Conservation (phyloP, 257 asterid genomes). For the Avicennia marina region DNA sequence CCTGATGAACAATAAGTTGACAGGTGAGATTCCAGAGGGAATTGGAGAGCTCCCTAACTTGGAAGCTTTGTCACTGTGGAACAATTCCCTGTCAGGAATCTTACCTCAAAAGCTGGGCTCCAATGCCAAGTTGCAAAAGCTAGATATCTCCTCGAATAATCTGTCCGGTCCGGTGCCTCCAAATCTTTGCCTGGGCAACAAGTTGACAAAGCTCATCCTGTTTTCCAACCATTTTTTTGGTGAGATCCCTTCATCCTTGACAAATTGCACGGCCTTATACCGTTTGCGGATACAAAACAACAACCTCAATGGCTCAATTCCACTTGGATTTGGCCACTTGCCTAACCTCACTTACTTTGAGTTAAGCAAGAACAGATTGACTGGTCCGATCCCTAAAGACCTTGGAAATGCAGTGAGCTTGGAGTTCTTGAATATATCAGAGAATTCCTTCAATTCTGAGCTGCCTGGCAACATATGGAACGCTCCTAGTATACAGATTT, state of each 20-base stretch:
- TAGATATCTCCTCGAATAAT: conserved; percentile 75
- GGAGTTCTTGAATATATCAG: conserved; percentile 59
- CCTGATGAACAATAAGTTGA: conserved; percentile 60
- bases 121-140: conserved; percentile 47
- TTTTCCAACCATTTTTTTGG: conserved; percentile 68
- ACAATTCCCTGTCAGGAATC: conserved; percentile 74
- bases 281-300: conserved; percentile 72
- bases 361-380: conserved; percentile 53
- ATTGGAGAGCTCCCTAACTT: conserved; percentile 71
- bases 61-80: conserved; percentile 59
- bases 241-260: conserved; percentile 53
- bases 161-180: conserved; percentile 75
- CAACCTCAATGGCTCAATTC: conserved; percentile 74
- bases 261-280: conserved; percentile 55
- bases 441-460: conserved; percentile 44
- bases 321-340: conserved; percentile 65
- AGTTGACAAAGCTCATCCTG: conserved; percentile 49
- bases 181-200: conserved; percentile 58
- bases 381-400: conserved; percentile 71
- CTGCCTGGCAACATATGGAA: conserved; percentile 68
- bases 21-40: conserved; percentile 69
- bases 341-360: conserved; percentile 66
- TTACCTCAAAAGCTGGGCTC: conserved; percentile 70
- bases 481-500: conserved; percentile 55
- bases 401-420: conserved; percentile 51